Conservation (phyloP, 2,329 filamentous ascomycete genomes). For the Rutstroemia sydowiana region DNA sequence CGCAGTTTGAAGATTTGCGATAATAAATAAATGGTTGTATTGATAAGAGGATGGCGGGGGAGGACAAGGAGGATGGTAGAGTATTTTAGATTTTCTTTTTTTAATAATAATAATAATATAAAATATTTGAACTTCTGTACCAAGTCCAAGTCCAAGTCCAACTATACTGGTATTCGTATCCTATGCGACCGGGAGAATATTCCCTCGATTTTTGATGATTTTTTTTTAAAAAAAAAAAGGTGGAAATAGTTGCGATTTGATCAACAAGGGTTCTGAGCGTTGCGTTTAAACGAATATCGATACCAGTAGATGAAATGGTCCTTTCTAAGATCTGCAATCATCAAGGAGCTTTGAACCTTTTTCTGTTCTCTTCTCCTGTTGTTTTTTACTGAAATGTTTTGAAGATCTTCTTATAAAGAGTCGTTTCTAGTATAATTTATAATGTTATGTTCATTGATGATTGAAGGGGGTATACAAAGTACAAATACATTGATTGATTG, state of each 20-base stretch:
- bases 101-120: not conserved
- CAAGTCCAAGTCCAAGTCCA: too few species aligned
- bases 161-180: too few species aligned
- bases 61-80: constrained; percentile 5
- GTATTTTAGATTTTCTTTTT: too few species aligned
- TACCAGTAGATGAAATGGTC: not conserved
- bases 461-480: too few species aligned
- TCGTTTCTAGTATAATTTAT: too few species aligned
- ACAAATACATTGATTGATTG: too few species aligned
- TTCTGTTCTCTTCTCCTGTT: too few species aligned
- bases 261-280: not conserved
- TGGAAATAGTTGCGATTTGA: not conserved
- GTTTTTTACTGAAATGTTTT: too few species aligned
- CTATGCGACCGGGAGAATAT: constrained; percentile 20
- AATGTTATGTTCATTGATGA: too few species aligned
- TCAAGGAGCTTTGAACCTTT: too few species aligned
- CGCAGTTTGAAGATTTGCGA: constrained; percentile 2
- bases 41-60: constrained; percentile 23
- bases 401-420: too few species aligned
- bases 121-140: too few species aligned
- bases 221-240: not conserved
- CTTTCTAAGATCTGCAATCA: not conserved
- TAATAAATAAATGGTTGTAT: constrained; percentile 14
- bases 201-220: not conserved
- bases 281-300: not conserved